Evolutionary conservation across 148 eudicot species (phyloP).

Genomic region (Amaranthus palmeri): DNA sequence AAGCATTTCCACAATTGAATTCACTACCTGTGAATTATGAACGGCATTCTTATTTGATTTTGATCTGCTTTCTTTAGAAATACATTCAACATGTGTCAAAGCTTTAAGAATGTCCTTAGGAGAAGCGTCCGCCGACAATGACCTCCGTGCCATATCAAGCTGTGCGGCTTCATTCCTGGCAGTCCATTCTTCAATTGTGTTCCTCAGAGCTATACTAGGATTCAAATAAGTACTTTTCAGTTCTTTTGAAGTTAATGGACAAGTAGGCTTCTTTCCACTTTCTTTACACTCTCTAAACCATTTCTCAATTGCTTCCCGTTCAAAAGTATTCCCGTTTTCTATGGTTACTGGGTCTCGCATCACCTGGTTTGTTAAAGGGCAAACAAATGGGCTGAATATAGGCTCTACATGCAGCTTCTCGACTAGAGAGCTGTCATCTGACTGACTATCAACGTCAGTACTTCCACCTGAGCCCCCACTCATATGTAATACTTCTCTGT

Average conservation of each 20-base stretch:
- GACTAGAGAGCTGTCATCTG: conserved; percentile 61
- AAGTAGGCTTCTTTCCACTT: conserved; percentile 53
- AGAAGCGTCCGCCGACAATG: conserved; percentile 41
- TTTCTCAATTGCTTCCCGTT: conserved; percentile 81
- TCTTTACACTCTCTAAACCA: conserved; percentile 73
- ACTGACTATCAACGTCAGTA: conserved; percentile 52
- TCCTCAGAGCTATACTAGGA: conserved; percentile 66
- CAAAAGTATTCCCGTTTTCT: conserved; percentile 73
- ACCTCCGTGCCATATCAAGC: conserved; percentile 67
- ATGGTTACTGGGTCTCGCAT: conserved; percentile 80
- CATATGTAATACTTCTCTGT: conserved; percentile 30
- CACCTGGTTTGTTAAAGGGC: conserved; percentile 71
- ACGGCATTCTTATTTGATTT: conserved; percentile 52
- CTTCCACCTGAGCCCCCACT: conserved; percentile 65
- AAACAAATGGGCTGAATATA: conserved; percentile 62
- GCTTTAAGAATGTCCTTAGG: conserved; percentile 59
- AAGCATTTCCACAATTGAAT: conserved; percentile 58
- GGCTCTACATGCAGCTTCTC: conserved; percentile 66
- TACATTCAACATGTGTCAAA: conserved; percentile 51
- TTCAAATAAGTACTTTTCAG: conserved; percentile 53
- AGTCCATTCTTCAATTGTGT: conserved; percentile 81
- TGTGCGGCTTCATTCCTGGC: conserved; percentile 91
- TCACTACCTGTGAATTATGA: conserved; percentile 57
- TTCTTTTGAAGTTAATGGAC: conserved; percentile 63
- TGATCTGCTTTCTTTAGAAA: conserved; percentile 38